Base-by-base conservation (phyloP, 148 eudicot species). In the Euryodendron excelsum region DNA sequence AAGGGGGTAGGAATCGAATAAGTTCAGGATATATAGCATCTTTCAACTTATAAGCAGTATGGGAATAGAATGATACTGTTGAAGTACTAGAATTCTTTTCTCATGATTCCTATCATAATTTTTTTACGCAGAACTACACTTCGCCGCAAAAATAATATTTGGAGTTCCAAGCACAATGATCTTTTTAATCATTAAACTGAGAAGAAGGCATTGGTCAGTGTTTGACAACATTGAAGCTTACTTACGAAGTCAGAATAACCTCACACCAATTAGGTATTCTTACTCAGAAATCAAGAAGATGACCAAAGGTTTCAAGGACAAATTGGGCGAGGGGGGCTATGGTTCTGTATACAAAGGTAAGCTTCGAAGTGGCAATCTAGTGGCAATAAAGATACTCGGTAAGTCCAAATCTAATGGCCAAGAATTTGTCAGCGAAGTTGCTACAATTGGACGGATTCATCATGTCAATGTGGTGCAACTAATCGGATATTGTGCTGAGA, bases 381-480 rank as follows among this genome's bases (percentile, higher is more conserved):
- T 41, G 3, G 59, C 74, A 0, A 48, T 13, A 9, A 60, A 60
- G 65, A 27, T 60, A 14, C 8, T 60, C 13, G 65, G 9, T 12
- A 60, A 60, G 14, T 70, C 39, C 6, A 70, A 45, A 15, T 36
- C 36, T 12, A 70, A 28, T 25, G 74, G 74, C 2, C 74, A 70
- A 28, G 74, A 70, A 2, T 70, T 70, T 23, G 48, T 70, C 2
- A 69, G 44, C 9, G 73, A 69, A 25, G 53, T 69, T 41, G 73
- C 50, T 8, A 67, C 72, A 4, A 67, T 67, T 1, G 72, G 72
- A 67, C 36, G 72, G 72, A 67, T 67, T 69, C 73, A 69, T 12
- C 73, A 69, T 44, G 33, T 69, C 1, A n/a, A 69, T 69, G 73
- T 69, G 13, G 73, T 69, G 17, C 28, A 25, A 4, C 27, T 69